Evolutionary conservation across 164 flowering plant species (phyloP).

Genomic region (Umbilicus rupestris): DNA sequence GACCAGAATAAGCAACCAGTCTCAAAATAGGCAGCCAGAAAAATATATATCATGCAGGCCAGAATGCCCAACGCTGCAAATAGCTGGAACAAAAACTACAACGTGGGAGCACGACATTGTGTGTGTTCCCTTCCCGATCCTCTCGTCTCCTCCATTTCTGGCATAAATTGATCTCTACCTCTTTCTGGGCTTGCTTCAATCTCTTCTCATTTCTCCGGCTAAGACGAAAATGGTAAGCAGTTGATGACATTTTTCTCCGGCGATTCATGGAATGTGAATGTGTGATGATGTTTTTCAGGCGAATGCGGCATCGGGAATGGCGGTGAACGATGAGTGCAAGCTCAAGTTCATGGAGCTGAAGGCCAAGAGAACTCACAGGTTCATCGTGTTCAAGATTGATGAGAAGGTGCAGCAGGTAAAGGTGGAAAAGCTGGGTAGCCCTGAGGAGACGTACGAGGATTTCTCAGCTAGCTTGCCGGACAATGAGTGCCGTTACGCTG

Average conservation of each 20-base stretch:
- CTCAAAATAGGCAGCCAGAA: background rate
- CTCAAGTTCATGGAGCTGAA: slow-evolving; percentile 28
- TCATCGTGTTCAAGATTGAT: slow-evolving; percentile 28
- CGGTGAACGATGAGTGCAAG: slow-evolving; percentile 33
- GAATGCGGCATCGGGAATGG: slow-evolving; percentile 32
- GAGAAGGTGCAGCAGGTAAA: slow-evolving; percentile 24
- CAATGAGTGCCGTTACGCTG: slow-evolving; percentile 33
- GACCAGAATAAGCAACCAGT: background rate
- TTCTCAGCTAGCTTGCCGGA: slow-evolving; percentile 26
- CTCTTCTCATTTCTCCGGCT: background rate
- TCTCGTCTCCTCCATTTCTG: background rate
- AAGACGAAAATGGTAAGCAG: background rate
- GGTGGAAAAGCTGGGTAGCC: slow-evolving; percentile 24
- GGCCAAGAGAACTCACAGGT: slow-evolving; percentile 26
- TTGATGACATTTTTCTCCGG: background rate
- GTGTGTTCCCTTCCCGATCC: background rate
- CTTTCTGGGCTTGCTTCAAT: background rate
- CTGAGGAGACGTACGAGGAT: slow-evolving; percentile 23
- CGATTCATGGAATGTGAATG: background rate
- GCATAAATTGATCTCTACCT: background rate
- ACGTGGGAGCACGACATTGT: background rate
- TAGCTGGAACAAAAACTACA: background rate
- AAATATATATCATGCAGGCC: background rate
- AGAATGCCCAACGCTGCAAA: background rate
- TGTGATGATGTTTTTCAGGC: slow-evolving; percentile 19